These are phyloP conservation scores for Polyplosphaeria fusca DNA, from an alignment of 495 filamentous ascomycete species.

Conservation along the genomic window DNA sequence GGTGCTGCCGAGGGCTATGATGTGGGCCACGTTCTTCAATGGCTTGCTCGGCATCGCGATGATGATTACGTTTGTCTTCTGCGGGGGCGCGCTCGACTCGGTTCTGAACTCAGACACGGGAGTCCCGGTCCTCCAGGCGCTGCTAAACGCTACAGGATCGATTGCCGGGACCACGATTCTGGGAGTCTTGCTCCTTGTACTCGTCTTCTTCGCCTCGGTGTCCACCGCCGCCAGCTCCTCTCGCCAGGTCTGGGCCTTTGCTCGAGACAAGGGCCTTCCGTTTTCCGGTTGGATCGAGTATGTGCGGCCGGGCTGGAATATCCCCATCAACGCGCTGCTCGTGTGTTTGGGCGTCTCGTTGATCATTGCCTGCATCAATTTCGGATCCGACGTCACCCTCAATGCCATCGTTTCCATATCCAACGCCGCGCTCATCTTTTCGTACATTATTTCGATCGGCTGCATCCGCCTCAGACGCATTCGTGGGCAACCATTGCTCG, in stretches of 20 bases:
- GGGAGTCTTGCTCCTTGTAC: constrained; percentile 12
- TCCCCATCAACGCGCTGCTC: constrained; percentile 53
- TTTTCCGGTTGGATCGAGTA: constrained; percentile 8
- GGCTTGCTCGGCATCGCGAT: constrained; percentile 31
- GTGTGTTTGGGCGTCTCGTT: constrained; percentile 40
- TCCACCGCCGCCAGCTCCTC: constrained; percentile 17
- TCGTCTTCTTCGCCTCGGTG: constrained; percentile 9
- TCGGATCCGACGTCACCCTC: constrained; percentile 55
- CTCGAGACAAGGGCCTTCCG: constrained; percentile 21
- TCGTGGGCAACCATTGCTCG: constrained; percentile 11
- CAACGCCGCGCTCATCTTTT: constrained; percentile 21
- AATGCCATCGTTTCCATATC: constrained; percentile 51
- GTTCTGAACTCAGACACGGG: constrained; percentile 9
- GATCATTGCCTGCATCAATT: constrained; percentile 55
- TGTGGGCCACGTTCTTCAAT: constrained; percentile 31
- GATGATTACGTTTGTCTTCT: constrained; percentile 32
- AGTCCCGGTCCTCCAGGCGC: constrained; percentile 17
- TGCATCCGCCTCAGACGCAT: constrained; percentile 14
- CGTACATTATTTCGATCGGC: constrained; percentile 21
- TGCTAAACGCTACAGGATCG: constrained; percentile 20
- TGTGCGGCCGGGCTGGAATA: constrained; percentile 42
- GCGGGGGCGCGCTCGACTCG: constrained; percentile 6
- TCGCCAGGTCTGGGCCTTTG: constrained; percentile 28
- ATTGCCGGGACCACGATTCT: constrained; percentile 14
- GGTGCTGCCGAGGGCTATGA: constrained; percentile 33